Evolutionary conservation across 495 filamentous ascomycete species (phyloP), one percentile per base, ranked within the genome.

Genomic region (Entonaema liquescens): DNA sequence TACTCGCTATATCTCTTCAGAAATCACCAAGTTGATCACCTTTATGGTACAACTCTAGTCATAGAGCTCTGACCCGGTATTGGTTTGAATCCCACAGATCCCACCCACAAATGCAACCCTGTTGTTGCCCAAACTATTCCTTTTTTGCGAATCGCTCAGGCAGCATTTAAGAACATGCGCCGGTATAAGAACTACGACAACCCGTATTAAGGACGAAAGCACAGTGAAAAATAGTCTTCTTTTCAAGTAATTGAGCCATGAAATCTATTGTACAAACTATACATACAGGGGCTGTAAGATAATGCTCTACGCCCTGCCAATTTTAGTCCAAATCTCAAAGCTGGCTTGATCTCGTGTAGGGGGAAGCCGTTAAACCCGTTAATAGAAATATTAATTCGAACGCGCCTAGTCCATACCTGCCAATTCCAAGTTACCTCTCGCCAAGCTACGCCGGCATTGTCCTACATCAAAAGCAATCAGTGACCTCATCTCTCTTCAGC

Each of bases 21-120:
- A n/a, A n/a, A n/a, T n/a, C n/a, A n/a, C n/a, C n/a, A n/a, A n/a
- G n/a, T n/a, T n/a, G n/a, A n/a, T n/a, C n/a, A n/a, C n/a, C n/a
- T n/a, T n/a, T n/a, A n/a, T n/a, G n/a, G n/a, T n/a, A n/a, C n/a
- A n/a, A 31, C 29, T 31, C 29, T 44, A 44, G 40, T n/a, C 5
- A 9, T 6, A 44, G n/a, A n/a, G 15, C n/a, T 44, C 40, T 21
- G 5, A 2, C 13, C 1, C 17, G 40, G 17, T 23, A 47, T 47
- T 47, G 42, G 42, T 19, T 8, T 23, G 42, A 47, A 83, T 4
- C 86, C 85, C 31, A 86, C 85, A 17, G 52, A 60, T 49, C 9
- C 42, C 62, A 55, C 58, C 33, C 9, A n/a, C 31, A 28, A 55
- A 64, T 63, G 55, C 52, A 55, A 67, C 71, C 61, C 55, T 67